These are phyloP conservation scores for Penicillium sp. DNA, from an alignment of 2,329 filamentous ascomycete genomes.

Conservation along the genomic window DNA sequence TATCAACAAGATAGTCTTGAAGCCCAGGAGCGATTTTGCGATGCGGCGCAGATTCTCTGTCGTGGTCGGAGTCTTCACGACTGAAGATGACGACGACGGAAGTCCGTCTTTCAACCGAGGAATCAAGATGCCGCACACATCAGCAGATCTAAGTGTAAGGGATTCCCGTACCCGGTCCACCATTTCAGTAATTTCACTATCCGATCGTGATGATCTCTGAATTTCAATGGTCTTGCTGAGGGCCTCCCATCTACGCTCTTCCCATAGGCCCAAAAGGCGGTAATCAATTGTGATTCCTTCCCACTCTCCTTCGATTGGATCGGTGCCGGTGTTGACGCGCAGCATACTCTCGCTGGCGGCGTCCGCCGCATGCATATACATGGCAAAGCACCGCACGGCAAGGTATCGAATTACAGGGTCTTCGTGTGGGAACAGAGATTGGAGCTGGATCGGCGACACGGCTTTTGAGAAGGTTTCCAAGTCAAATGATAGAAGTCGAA, in stretches of 20 bases:
- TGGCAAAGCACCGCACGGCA: slow-evolving; percentile 76
- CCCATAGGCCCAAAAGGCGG: slow-evolving; percentile 67
- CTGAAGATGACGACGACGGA: slow-evolving; percentile 46
- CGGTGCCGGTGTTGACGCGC: slow-evolving; percentile 62
- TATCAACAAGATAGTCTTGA: slow-evolving; percentile 75
- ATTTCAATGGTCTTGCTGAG: slow-evolving; percentile 31
- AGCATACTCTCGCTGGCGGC: slow-evolving; percentile 72
- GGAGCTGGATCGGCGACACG: slow-evolving; percentile 67
- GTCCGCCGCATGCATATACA: slow-evolving; percentile 78
- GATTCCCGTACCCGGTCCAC: slow-evolving; percentile 30
- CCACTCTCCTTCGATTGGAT: slow-evolving; percentile 67
- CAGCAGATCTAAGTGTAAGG: slow-evolving; percentile 62
- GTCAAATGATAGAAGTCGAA: slow-evolving; percentile 78
- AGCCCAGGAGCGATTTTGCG: slow-evolving; percentile 64
- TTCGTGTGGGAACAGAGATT: slow-evolving; percentile 63
- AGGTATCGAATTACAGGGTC: slow-evolving; percentile 71
- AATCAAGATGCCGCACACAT: slow-evolving; percentile 67
- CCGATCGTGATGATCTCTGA: slow-evolving; percentile 23
- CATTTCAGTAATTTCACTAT: slow-evolving; percentile 22
- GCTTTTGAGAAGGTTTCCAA: slow-evolving; percentile 64
- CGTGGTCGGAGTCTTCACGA: slow-evolving; percentile 73
- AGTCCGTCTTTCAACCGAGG: slow-evolving; percentile 56
- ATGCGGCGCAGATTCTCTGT: slow-evolving; percentile 69
- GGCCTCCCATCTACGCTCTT: slow-evolving; percentile 57
- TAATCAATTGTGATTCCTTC: slow-evolving; percentile 79